These are phyloP conservation scores for Micromonas pusilla DNA, from an alignment of 139 green algal species.

Conservation along the genomic window DNA sequence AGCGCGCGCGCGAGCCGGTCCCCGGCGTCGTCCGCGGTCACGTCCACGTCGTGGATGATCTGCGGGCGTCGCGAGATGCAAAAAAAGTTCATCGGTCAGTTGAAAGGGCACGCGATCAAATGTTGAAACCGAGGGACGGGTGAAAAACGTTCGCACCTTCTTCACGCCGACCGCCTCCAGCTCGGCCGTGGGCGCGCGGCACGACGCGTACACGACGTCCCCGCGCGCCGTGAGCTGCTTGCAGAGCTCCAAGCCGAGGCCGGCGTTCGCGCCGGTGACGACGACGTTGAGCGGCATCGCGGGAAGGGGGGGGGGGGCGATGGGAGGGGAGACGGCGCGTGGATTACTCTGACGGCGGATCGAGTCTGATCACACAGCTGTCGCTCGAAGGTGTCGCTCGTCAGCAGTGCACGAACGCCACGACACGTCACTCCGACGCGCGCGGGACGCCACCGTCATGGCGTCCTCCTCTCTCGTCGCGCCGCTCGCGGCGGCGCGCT, in stretches of 20 bases:
- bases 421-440: no score
- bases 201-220: constrained; percentile 42
- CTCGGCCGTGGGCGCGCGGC: constrained; percentile 31
- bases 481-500: no score
- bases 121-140: no score
- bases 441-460: no score
- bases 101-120: no score
- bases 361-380: no score
- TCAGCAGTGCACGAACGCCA: no score
- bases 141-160: constrained; percentile 31
- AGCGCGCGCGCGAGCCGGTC: not conserved
- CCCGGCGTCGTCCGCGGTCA: constrained; percentile 14
- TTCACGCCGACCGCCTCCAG: constrained; percentile 39
- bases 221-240: constrained; percentile 36
- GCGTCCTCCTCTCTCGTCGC: no score
- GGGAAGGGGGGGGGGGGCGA: not conserved
- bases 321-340: not conserved
- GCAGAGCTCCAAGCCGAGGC: constrained; percentile 48
- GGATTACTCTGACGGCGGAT: no score
- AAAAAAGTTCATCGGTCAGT: no score
- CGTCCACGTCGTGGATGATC: constrained; percentile 31
- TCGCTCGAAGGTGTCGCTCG: no score
- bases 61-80: no score
- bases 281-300: not conserved
- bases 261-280: constrained; percentile 36